Base-by-base conservation (phyloP, 106 monocot species). In the Xerophyta viscosa region DNA sequence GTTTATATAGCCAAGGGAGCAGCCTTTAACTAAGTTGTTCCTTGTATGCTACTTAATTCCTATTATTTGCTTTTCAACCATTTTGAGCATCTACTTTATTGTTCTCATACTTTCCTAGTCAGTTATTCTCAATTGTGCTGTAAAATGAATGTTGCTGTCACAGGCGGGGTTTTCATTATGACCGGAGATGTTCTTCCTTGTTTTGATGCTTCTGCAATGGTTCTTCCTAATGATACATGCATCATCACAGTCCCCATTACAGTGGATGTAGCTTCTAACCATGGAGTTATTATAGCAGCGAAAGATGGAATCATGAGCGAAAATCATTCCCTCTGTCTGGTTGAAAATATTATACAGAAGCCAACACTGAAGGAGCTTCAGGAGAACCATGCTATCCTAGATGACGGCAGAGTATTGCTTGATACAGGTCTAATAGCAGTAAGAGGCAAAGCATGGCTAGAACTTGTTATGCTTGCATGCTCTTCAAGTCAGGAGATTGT, bases 121-220 rank as follows among this genome's bases (percentile, higher is more conserved):
- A 6, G 33, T 6, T 33, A 9, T 63, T 55, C 60, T 18, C 43
- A 44, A 8, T 17, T 44, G 43, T 14, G 14, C 8, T 17, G 8
- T 14, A 44, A 44, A 9, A 9, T 44, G 43, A 44, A 3, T 44
- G n/a, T 44, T 44, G 3, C 15, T 9, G 8, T 3, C 43, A 33
- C 77, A 94, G 96, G 96, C 68, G 96, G 96, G 11, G 79, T 96
- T 36, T 79, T 96, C 60, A 89, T 96, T 53, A 96, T 96, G 96
- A 96, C 96, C 1, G 96, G 96, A 71, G 96, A 96, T 66, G 96
- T 89, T 31, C 89, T 96, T 29, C 96, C 96, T 24, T 84, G 88
- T 73, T 96, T 89, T 85, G 96, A 96, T 74, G 88, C 82, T 31
- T 88, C 85, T 27, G 63, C 43, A 25, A 62, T 96, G 54, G 31